Percentiles rank a stretch among this genome's conserved stretches.
Conservation (phyloP, 2,329 filamentous ascomycete genomes). For the Curvularia hawaiiensis region DNA sequence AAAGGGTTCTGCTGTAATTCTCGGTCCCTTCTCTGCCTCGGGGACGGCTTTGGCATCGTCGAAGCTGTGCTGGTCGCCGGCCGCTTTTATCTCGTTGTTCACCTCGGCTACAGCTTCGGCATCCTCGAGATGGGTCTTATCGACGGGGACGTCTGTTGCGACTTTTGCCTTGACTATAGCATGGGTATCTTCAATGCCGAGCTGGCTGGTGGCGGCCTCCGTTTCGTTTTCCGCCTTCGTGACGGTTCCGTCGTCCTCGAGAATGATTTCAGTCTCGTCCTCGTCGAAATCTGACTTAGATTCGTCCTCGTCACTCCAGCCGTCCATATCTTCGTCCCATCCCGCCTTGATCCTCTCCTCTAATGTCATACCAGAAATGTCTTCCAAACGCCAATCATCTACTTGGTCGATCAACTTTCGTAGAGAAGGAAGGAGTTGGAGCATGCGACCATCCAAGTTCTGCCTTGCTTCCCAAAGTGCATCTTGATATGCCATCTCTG, state of each 20-base stretch:
- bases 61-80: too few relatives aligned
- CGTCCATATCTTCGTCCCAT: background rate
- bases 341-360: background rate
- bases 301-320: background rate
- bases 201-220: background rate
- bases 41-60: background rate
- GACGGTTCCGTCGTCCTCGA: background rate
- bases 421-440: background rate
- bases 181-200: too few relatives aligned
- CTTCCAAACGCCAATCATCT: background rate
- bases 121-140: too few relatives aligned
- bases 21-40: background rate
- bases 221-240: background rate
- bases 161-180: too few relatives aligned
- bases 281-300: background rate
- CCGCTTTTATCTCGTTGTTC: too few relatives aligned
- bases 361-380: background rate
- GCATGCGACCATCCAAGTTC: background rate
- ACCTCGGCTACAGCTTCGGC: too few relatives aligned
- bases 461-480: background rate
- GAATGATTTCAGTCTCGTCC: background rate
- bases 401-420: background rate
- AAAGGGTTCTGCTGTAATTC: background rate
- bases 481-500: background rate
- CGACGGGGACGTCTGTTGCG: too few relatives aligned